Base-by-base conservation (phyloP, 2,329 filamentous ascomycete genomes). In the Calonectria henricotiae region DNA sequence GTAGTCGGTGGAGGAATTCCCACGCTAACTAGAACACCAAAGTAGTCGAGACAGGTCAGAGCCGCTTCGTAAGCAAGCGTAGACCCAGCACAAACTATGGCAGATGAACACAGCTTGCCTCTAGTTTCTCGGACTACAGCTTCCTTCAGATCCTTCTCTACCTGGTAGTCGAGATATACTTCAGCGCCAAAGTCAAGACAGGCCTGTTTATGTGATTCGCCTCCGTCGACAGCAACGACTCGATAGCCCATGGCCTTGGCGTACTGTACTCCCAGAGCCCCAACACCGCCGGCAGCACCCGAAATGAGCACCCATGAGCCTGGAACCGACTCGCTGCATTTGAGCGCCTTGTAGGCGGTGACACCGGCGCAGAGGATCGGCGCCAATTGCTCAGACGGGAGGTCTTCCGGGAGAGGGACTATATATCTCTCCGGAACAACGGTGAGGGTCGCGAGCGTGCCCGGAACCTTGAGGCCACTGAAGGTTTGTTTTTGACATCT, bases 191-290 rank as follows among this genome's bases (percentile, higher is more conserved):
- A 47, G 13, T 15, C 44, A 11, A 43, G 35, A 13, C 43, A 37
- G 13, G 58, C 17, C 17, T 51, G 35, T n/a, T 20, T 30, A 27
- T 66, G 43, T 11, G 41, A 20, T 25, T 9, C 30, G 9, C 67
- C 67, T 37, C 51, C 62, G 23, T 69, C 67, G 15, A 69, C 63
- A 4, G 67, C 67, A 25, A 69, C 44, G 1, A 47, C 44, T 12
- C 67, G 67, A 41, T 66, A 69, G 23, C 67, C 67, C 67, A 69
- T 69, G 9, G 67, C 67, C n/a, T 55, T 61, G 25, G 67, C 67
- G 37, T 54, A 69, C 15, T 60, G 41, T 15, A 69, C 54, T 15
- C 62, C 67, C 54, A 69, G 15, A 6, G 55, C 62, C 2, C 67
- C 67, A 5, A 69, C 62, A 5, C 67, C 67, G 15, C 67, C 67